Conservation (phyloP, 202 grass and related monocot species). For the Zizania palustris region DNA sequence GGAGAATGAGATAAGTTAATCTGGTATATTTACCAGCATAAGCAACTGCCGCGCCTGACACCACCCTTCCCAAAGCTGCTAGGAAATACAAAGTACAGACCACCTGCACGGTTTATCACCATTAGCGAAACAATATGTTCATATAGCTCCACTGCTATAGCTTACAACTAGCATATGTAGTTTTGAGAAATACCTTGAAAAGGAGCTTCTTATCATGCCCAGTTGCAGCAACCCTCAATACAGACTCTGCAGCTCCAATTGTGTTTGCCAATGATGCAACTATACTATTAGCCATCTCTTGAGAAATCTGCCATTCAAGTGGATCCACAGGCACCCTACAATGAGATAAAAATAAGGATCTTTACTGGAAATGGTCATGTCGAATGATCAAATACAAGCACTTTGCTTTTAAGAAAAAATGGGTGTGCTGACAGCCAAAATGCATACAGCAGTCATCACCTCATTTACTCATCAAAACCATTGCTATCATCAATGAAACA, state of each 20-base stretch:
- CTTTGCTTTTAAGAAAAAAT: background rate
- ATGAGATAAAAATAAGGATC: slow-evolving; percentile 8
- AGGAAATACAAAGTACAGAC: slow-evolving; percentile 71
- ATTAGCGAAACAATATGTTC: slow-evolving; percentile 13
- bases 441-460: background rate
- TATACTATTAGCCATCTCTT: slow-evolving; percentile 89
- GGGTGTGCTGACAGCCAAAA: background rate
- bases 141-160: too few species aligned
- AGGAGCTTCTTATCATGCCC: slow-evolving; percentile 95
- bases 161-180: too few species aligned
- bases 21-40: slow-evolving; percentile 66
- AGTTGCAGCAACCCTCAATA: slow-evolving; percentile 89
- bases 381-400: background rate
- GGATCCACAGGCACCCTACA: slow-evolving; percentile 96
- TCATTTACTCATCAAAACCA: background rate
- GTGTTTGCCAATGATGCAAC: slow-evolving; percentile 95
- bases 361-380: background rate
- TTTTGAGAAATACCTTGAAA: slow-evolving; percentile 64
- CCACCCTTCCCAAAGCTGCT: slow-evolving; percentile 75
- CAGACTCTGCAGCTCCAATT: slow-evolving; percentile 88
- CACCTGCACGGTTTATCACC: slow-evolving; percentile 56
- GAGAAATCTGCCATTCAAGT: slow-evolving; percentile 95
- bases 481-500: background rate
- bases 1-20: slow-evolving; percentile 4
- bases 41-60: slow-evolving; percentile 82